A percentile compares a stretch with the other conserved stretches of the same genome.
Evolutionary conservation across 495 filamentous ascomycete genomes (phyloP).

Genomic region (Annulohypoxylon maeteangense): DNA sequence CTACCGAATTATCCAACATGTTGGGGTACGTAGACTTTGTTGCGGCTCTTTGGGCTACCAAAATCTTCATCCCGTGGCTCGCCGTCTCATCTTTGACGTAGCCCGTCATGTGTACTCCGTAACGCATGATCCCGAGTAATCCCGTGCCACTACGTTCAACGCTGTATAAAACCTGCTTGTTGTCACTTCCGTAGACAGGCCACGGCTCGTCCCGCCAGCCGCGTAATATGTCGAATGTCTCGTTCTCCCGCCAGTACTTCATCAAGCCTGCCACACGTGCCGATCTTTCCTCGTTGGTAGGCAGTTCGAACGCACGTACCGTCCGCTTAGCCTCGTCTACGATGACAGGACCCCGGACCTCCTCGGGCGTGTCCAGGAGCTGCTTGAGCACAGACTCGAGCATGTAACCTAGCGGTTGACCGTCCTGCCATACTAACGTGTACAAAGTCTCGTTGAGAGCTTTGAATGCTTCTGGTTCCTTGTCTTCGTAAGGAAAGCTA

Average conservation of each 20-base stretch:
- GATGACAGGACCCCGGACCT: conserved; percentile 63
- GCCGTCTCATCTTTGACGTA: conserved; percentile 67
- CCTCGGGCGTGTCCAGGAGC: conserved; percentile 57
- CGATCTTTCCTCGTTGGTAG: conserved; percentile 67
- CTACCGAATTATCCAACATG: conserved; percentile 95
- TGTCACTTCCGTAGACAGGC: conserved; percentile 74
- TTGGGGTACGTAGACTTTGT: conserved; percentile 85
- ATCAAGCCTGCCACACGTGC: conserved; percentile 67
- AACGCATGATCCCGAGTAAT: conserved; percentile 87
- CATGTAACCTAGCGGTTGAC: conserved; percentile 70
- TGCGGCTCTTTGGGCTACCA: conserved; percentile 80
- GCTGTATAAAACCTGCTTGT: conserved; percentile 73
- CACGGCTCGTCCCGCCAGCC: conserved; percentile 94
- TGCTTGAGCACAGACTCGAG: conserved; percentile 65
- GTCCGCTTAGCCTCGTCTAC: conserved; percentile 62
- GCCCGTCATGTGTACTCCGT: conserved; percentile 89
- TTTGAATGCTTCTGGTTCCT: conserved; percentile 61
- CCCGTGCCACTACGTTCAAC: conserved; percentile 82
- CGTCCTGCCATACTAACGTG: conserved; percentile 62
- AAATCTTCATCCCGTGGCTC: conserved; percentile 73
- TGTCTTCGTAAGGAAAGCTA: conserved; percentile 76
- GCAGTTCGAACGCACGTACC: conserved; percentile 60
- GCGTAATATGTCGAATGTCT: conserved; percentile 74
- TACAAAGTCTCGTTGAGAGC: conserved; percentile 63
- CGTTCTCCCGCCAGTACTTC: conserved; percentile 68